These are phyloP conservation scores for Nicotiana benthamiana DNA, from an alignment of 257 asterid genomes.

Conservation along the genomic window DNA sequence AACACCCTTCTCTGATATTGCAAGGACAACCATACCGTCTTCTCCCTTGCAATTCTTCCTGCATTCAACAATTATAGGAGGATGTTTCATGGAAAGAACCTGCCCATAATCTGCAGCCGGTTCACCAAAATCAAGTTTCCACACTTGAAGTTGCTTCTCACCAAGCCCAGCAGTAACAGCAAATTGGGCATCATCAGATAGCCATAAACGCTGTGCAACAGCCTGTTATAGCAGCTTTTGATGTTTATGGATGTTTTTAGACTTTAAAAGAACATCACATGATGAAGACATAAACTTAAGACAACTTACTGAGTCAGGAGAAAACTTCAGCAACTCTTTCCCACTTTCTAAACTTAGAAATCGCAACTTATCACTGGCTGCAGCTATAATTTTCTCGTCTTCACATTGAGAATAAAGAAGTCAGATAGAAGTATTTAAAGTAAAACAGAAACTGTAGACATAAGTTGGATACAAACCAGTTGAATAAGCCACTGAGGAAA, in stretches of 20 bases:
- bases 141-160: slow-evolving; percentile 24
- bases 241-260: slow-evolving; percentile 1
- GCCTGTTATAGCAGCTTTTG: slow-evolving; percentile 12
- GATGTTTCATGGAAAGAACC: slow-evolving; percentile 21
- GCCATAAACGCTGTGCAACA: slow-evolving; percentile 12
- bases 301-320: slow-evolving; percentile 19
- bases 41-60: slow-evolving; percentile 16
- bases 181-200: slow-evolving; percentile 21
- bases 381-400: slow-evolving; percentile 24
- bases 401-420: slow-evolving; percentile 2
- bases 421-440: neutral
- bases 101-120: slow-evolving; percentile 12
- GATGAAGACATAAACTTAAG: neutral
- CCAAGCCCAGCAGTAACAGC: slow-evolving; percentile 20
- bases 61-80: slow-evolving; percentile 20
- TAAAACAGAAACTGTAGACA: neutral
- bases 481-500: slow-evolving; percentile 12
- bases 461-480: slow-evolving; percentile 14
- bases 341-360: slow-evolving; percentile 18
- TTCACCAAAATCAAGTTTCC: slow-evolving; percentile 16
- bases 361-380: slow-evolving; percentile 19
- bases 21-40: slow-evolving; percentile 21
- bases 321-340: slow-evolving; percentile 21
- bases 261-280: neutral
- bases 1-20: slow-evolving; percentile 26